Evolutionary conservation across 352 stramenopile species (phyloP).

Genomic region (Phytopythium helicoides): DNA sequence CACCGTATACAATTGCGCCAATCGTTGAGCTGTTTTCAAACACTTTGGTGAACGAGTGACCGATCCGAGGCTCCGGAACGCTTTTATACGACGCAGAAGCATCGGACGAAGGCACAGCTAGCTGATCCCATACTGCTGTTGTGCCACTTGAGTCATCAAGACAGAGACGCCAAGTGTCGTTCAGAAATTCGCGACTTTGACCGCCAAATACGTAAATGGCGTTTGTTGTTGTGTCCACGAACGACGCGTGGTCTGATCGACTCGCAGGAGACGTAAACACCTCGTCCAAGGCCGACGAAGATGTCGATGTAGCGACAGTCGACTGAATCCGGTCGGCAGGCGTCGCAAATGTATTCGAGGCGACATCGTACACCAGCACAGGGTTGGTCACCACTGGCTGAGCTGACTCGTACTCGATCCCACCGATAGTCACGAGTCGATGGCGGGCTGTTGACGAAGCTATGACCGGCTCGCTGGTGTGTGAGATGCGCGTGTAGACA

Average conservation of each 20-base stretch:
- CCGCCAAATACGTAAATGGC: constrained; percentile 54
- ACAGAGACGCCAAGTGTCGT: constrained; percentile 63
- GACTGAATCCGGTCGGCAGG: constrained; percentile 55
- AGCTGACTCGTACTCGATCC: constrained; percentile 67
- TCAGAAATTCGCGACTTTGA: constrained; percentile 51
- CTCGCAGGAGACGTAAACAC: constrained; percentile 62
- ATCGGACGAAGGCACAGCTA: constrained; percentile 35
- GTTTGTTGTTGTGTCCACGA: constrained; percentile 18
- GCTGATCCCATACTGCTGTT: constrained; percentile 50
- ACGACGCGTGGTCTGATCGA: constrained; percentile 51
- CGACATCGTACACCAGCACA: constrained; percentile 50
- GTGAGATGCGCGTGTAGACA: constrained; percentile 4
- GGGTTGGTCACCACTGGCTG: constrained; percentile 57
- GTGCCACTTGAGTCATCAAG: constrained; percentile 27
- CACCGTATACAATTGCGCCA: constrained; percentile 44
- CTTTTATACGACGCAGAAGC: constrained; percentile 10
- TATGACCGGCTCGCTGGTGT: constrained; percentile 4
- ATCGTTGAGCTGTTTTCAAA: constrained; percentile 46
- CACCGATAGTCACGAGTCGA: constrained; percentile 47
- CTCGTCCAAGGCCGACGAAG: constrained; percentile 23
- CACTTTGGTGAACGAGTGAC: constrained; percentile 54
- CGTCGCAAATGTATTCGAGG: constrained; percentile 34
- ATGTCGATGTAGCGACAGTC: constrained; percentile 14
- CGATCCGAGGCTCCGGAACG: constrained; percentile 41
- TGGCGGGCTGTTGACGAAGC: not conserved